Percentiles rank a stretch among this genome's conserved stretches.
Evolutionary conservation across 2,329 filamentous ascomycete species (phyloP).

Genomic region (Verruconis gallopava): DNA sequence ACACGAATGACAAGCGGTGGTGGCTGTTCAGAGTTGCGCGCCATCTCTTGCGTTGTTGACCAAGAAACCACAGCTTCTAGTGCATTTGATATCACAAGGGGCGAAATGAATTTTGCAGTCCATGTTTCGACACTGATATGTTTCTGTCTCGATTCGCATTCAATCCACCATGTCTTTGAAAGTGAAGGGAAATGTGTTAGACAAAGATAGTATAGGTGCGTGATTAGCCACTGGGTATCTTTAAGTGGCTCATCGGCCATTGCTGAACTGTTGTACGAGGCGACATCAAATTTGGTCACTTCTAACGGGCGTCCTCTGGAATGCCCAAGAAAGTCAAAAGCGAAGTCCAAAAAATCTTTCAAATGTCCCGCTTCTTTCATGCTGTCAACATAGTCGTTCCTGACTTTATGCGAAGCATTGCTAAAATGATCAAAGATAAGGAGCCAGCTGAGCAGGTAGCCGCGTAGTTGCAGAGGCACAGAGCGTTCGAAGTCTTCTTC

Average conservation of each 20-base stretch:
- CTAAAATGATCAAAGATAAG: conserved; percentile 78
- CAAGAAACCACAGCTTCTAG: conserved; percentile 57
- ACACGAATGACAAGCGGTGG: conserved; percentile 53
- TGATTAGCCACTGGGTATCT: conserved; percentile 70
- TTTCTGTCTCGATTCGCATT: conserved; percentile 66
- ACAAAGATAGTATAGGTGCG: conserved; percentile 74
- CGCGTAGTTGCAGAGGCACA: conserved; percentile 57
- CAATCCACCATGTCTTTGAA: conserved; percentile 74
- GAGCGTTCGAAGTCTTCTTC: conserved; percentile 50
- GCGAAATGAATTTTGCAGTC: conserved; percentile 75
- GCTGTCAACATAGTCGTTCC: conserved; percentile 65
- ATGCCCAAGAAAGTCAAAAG: conserved; percentile 75
- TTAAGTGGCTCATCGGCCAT: conserved; percentile 50
- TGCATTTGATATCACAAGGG: conserved; percentile 51
- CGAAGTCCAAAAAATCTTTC: conserved; percentile 58
- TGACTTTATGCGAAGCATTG: conserved; percentile 67
- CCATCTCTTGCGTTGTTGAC: conserved; percentile 34
- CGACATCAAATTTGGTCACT: conserved; percentile 56
- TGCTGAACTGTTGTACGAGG: conserved; percentile 42
- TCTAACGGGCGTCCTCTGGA: conserved; percentile 58
- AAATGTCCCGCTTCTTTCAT: conserved; percentile 64
- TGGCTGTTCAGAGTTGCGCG: conserved; percentile 29
- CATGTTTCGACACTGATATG: conserved; percentile 67
- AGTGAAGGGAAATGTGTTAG: conserved; percentile 66
- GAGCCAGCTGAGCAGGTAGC: conserved; percentile 81